Evolutionary conservation across 2,329 filamentous ascomycete genomes (phyloP), one percentile per base, ranked within the genome.

Genomic region (Cladosporium oxysporum): DNA sequence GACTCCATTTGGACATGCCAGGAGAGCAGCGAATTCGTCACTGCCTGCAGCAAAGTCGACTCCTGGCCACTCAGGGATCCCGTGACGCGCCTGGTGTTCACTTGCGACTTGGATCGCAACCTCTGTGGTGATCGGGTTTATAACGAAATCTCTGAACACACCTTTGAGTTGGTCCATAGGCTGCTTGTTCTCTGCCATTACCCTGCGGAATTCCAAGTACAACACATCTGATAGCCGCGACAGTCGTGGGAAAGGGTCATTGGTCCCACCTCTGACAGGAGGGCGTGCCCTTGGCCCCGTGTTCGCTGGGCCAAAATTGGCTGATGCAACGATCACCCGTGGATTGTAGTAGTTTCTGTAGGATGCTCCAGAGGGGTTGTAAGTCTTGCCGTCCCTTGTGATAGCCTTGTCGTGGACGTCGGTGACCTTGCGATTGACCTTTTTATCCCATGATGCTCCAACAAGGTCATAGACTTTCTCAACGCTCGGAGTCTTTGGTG

Each of bases 171-270:
- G 28, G 16, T 44, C 28, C 37, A 55, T 62, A 21, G 41, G 62
- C 28, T 62, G 58, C 8, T 62, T 53, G 16, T 44, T 49, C 23
- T 66, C 29, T 23, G 37, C 44, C 31, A 63, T 63, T 16, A 68
- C 16, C 41, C 66, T 49, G 28, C 60, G 65, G 12, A 55, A 68
- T 23, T 67, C 55, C n/a, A 71, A 62, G n/a, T 62, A 71, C 12
- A 58, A 52, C 41, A 69, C 55, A 53, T 71, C 69, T 3, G 66
- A 69, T 57, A 55, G 66, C 12, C 58, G 66, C 14, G 58, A 50
- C 16, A 69, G 23, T 2, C 44, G 47, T 11, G 66, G 50, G 31
- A 41, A 68, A 16, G 63, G 57, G 28, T 55, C 52, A 14, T 65
- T 65, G 12, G 55, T 33, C 5, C 31, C 64, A n/a, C 64, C 66